Percentiles rank a stretch among this genome's conserved stretches.
Conservation (phyloP, 768 basidiomycete species). For the Coprinopsis sp. region DNA sequence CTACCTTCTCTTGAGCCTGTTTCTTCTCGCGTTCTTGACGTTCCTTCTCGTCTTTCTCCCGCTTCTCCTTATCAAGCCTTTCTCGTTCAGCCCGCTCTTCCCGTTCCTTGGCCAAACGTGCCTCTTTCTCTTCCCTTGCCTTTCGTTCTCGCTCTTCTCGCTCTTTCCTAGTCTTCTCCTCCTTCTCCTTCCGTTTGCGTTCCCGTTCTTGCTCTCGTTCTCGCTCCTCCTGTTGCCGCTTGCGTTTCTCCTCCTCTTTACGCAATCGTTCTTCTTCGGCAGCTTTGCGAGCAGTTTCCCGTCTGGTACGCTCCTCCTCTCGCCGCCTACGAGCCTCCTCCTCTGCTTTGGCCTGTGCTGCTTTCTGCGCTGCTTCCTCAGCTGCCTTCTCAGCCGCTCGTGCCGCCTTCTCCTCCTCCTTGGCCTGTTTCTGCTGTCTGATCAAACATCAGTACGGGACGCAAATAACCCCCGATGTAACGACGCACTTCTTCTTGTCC, state of each 20-base stretch:
- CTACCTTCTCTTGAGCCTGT: conserved; percentile 28
- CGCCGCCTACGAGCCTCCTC: conserved; percentile 76
- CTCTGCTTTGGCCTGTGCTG: conserved; percentile 71
- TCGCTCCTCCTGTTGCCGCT: conserved; percentile 73
- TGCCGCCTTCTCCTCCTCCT: conserved; percentile 85
- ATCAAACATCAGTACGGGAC: conserved; percentile 6
- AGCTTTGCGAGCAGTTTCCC: conserved; percentile 71
- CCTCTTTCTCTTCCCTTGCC: conserved; percentile 65
- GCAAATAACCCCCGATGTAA: conserved; percentile 10
- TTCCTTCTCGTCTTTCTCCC: conserved; percentile 35
- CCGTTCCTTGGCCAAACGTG: conserved; percentile 58
- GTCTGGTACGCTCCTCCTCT: conserved; percentile 81
- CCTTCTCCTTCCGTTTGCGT: conserved; percentile 68
- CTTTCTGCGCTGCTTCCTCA: conserved; percentile 75
- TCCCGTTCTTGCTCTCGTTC: conserved; percentile 77
- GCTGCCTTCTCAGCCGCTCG: conserved; percentile 83
- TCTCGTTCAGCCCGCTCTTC: conserved; percentile 51
- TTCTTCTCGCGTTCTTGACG: conserved; percentile 27
- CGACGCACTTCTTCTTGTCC: conserved; percentile 77
- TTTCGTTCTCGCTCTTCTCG: conserved; percentile 67
- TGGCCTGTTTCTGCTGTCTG: conserved; percentile 88
- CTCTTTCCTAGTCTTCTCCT: conserved; percentile 67
- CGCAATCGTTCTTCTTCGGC: conserved; percentile 79
- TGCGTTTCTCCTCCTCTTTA: conserved; percentile 80
- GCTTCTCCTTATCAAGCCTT: conserved; percentile 37